Percentiles rank a stretch among this genome's conserved stretches.
phyloP scores from a whole-genome alignment of 2,329 filamentous ascomycete species.

The Colletotrichum spaethianum region DNA sequence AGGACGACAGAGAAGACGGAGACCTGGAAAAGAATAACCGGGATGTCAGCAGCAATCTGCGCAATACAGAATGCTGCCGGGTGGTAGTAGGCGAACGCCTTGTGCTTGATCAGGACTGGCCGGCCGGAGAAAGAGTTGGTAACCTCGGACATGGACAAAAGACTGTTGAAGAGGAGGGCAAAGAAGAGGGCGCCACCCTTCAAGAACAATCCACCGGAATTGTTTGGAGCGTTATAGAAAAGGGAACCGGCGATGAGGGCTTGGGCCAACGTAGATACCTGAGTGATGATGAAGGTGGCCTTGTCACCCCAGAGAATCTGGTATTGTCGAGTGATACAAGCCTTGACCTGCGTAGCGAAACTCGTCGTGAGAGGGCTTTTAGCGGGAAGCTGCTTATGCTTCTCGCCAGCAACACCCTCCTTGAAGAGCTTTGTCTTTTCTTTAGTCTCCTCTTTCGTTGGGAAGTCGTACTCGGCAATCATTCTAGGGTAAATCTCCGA shows the following conservation, averaged over 20 bases:
- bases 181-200: slow-evolving; percentile 77
- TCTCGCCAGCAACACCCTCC: slow-evolving; percentile 66
- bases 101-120: slow-evolving; percentile 72
- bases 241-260: slow-evolving; percentile 76
- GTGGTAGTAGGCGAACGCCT: slow-evolving; percentile 70
- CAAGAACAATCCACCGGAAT: slow-evolving; percentile 72
- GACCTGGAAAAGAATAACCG: slow-evolving; percentile 71
- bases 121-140: slow-evolving; percentile 73
- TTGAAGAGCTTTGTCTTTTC: slow-evolving; percentile 68
- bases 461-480: slow-evolving; percentile 70
- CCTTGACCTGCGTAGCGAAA: slow-evolving; percentile 68
- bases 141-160: slow-evolving; percentile 77
- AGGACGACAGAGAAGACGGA: slow-evolving; percentile 69
- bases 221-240: slow-evolving; percentile 74
- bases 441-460: slow-evolving; percentile 62
- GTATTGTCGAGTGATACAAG: slow-evolving; percentile 72
- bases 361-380: slow-evolving; percentile 70
- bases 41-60: slow-evolving; percentile 68
- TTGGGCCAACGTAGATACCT: slow-evolving; percentile 69
- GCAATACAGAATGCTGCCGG: slow-evolving; percentile 72
- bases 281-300: slow-evolving; percentile 74
- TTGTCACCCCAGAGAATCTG: slow-evolving; percentile 77
- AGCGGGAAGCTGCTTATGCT: slow-evolving; percentile 66
- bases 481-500: slow-evolving; percentile 65
- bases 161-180: slow-evolving; percentile 72